phyloP scores from a whole-genome alignment of 148 eudicot genomes.

The Rhododendron ovatum region DNA sequence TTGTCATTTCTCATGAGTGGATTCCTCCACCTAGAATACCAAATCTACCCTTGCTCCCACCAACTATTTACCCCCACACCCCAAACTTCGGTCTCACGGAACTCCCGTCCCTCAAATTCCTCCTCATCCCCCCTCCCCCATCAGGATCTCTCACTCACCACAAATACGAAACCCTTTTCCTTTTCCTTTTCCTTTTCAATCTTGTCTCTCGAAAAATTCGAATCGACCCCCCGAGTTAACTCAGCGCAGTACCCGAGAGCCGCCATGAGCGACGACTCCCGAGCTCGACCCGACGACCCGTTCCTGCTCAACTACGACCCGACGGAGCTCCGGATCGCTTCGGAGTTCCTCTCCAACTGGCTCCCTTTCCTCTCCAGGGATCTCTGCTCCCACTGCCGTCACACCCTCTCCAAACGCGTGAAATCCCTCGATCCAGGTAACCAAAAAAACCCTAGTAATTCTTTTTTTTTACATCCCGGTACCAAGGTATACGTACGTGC shows the following conservation, averaged over 20 bases:
- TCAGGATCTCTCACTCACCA: background rate
- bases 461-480: background rate
- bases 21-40: background rate
- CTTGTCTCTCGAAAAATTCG: background rate
- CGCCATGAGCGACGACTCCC: conserved; percentile 31
- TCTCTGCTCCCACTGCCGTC: conserved; percentile 54
- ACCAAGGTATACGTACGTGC: no score
- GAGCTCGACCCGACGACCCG: conserved; percentile 32
- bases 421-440: conserved; percentile 46
- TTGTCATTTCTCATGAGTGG: background rate
- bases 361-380: conserved; percentile 65
- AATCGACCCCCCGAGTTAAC: background rate
- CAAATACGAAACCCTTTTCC: background rate
- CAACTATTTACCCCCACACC: background rate
- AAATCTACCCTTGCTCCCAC: background rate
- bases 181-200: background rate
- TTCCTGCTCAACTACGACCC: conserved; percentile 51
- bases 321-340: conserved; percentile 61
- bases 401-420: conserved; percentile 43
- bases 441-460: background rate
- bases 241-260: background rate
- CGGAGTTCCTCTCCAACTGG: conserved; percentile 77
- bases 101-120: no score
- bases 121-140: no score
- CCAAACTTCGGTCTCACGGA: background rate